Evolutionary conservation across 177 flowering plant genomes (phyloP), one percentile per base, ranked within the genome.

Genomic region (Vitis hybrid): DNA sequence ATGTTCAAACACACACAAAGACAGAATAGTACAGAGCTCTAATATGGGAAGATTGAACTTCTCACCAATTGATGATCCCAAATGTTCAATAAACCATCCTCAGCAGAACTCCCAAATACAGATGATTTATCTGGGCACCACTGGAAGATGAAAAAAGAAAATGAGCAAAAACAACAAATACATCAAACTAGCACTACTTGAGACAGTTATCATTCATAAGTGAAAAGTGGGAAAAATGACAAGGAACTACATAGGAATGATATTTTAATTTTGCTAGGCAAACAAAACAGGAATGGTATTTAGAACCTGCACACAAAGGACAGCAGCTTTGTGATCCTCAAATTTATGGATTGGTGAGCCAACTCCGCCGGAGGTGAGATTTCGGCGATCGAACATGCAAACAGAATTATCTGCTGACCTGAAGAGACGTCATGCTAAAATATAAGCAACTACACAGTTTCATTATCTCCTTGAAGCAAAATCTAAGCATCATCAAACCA

Each of bases 31-130:
- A 6, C 9, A 67, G 56, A 19, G 10, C 60, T 5, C 11, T 6
- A 29, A 29, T 13, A 31, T 39, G 55, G 68, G 12, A 19, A 22
- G 63, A 33, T 55, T n/a, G 2, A 52, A 60, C 16, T 12, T 50
- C 68, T 5, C 22, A 86, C 91, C 88, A 81, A 85, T 16, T 87
- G 88, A 81, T 82, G 84, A 75, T 89, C 91, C 91, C 91, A 89
- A 59, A 88, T 81, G 77, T 88, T 89, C 16, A 89, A 49, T 48
- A 85, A 80, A 63, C 89, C 85, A 81, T 89, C 94, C 70, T 89
- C 94, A 4, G 94, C 94, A 64, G 89, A 83, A 76, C 90, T 89
- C 64, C 94, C 94, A 77, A 89, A 89, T 12, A 88, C 91, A 56
- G 91, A 85, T 50, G 90, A 51, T 74, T 77, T 86, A 71, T 86